phyloP scores from a whole-genome alignment of 2,329 filamentous ascomycete genomes.

The Apiospora kogelbergensis region DNA sequence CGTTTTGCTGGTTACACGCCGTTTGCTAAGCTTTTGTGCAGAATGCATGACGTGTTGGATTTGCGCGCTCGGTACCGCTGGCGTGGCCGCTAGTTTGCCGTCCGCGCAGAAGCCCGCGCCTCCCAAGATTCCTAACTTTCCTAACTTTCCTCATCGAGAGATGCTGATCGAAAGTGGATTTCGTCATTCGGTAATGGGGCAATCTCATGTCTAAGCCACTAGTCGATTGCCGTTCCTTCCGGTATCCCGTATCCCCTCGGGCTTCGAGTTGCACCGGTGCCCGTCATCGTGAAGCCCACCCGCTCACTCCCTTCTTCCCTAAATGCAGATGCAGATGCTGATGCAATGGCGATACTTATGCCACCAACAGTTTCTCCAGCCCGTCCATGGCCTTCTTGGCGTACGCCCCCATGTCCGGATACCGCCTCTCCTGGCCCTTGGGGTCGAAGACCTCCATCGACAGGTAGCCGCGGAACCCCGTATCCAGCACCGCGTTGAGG shows the following conservation, averaged over 20 bases:
- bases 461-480: conserved; percentile 67
- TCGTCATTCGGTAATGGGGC: not conserved
- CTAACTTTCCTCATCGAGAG: not conserved
- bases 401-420: conserved; percentile 43
- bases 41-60: conserved; percentile 15
- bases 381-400: conserved; percentile 51
- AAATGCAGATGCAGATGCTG: no score
- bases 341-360: not conserved
- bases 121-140: not conserved
- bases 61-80: not conserved
- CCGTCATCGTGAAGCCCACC: no score
- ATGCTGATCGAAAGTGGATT: not conserved
- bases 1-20: not conserved
- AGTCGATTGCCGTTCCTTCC: no score
- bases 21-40: not conserved
- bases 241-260: no score
- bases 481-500: conserved; percentile 62
- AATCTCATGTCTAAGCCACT: no score
- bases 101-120: not conserved
- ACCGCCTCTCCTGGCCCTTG: conserved; percentile 48
- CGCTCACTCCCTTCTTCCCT: no score
- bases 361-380: conserved; percentile 36
- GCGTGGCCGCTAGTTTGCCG: not conserved
- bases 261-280: no score
- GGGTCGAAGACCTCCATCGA: conserved; percentile 71